phyloP scores from a whole-genome alignment of 75 land plant species.

The Chamaecyparis obtusa region DNA sequence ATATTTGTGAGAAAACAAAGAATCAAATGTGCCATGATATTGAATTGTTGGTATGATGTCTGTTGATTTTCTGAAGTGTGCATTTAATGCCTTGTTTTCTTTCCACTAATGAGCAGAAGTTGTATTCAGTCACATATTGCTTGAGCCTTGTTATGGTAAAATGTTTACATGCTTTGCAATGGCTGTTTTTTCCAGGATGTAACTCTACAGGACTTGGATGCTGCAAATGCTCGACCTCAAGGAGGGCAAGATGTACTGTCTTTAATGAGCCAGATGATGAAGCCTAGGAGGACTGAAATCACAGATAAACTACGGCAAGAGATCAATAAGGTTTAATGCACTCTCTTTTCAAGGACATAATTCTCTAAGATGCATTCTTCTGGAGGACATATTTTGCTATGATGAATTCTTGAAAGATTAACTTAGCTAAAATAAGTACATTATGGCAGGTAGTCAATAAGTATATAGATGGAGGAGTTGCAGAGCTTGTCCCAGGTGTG shows the following conservation, averaged over 20 bases:
- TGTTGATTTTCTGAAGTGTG: neutral
- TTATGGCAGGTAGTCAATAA: slow-evolving; percentile 86
- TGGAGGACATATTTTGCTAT: neutral
- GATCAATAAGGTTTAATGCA: slow-evolving; percentile 76
- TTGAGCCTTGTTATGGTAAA: neutral
- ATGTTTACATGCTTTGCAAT: neutral
- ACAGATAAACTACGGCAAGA: slow-evolving; percentile 97
- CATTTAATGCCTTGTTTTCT: neutral
- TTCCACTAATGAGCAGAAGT: neutral
- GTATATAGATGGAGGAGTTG: slow-evolving; percentile 95
- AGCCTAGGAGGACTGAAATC: slow-evolving; percentile 97
- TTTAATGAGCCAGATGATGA: slow-evolving; percentile 99
- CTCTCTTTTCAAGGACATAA: neutral
- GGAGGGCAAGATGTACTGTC: slow-evolving; percentile 99
- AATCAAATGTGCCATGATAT: neutral
- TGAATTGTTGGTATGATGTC: neutral
- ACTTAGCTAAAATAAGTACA: neutral
- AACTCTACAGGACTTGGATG: slow-evolving; percentile 97
- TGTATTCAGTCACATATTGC: neutral
- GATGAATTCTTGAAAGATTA: slow-evolving; percentile 2
- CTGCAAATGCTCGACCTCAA: slow-evolving; percentile 99
- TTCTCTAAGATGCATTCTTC: neutral
- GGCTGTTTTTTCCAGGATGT: slow-evolving; percentile 70
- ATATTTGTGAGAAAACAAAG: neutral
- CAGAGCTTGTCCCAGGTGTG: slow-evolving; percentile 99